Conservation (phyloP, 176 grass and related monocot genomes). For the Alopecurus myosuroides region DNA sequence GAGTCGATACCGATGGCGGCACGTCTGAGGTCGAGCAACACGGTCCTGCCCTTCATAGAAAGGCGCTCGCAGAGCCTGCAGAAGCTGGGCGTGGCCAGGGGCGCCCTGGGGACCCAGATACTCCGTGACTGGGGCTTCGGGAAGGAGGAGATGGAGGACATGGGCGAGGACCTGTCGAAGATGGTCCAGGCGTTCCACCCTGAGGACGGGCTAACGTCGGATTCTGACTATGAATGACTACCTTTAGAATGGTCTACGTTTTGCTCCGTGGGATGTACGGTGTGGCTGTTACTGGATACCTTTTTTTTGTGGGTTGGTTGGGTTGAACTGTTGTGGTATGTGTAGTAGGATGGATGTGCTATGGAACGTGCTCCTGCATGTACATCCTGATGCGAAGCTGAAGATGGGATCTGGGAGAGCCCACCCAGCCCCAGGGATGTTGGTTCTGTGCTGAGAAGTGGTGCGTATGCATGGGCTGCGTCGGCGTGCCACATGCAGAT, state of each 20-base stretch:
- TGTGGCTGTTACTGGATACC: neutral
- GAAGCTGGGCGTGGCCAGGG: slow-evolving; percentile 48
- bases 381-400: neutral
- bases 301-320: neutral
- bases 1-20: slow-evolving; percentile 64
- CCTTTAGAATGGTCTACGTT: neutral
- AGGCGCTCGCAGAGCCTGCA: slow-evolving; percentile 52
- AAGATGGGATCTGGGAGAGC: neutral
- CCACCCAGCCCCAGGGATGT: neutral
- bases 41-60: slow-evolving; percentile 64
- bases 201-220: slow-evolving; percentile 34
- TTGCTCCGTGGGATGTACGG: neutral
- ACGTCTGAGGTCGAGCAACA: slow-evolving; percentile 63
- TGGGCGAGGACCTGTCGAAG: slow-evolving; percentile 65
- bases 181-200: slow-evolving; percentile 48
- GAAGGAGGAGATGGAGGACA: slow-evolving; percentile 78
- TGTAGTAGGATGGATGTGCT: neutral
- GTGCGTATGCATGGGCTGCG: neutral
- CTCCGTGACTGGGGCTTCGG: slow-evolving; percentile 76
- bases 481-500: slow-evolving; percentile 3
- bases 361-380: neutral
- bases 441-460: neutral
- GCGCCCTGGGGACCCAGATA: slow-evolving; percentile 42
- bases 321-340: neutral
- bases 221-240: slow-evolving; percentile 45